Percentiles rank a stretch among this genome's conserved stretches.
Conservation (phyloP, 2,329 filamentous ascomycete species). For the Chalara sp. region DNA sequence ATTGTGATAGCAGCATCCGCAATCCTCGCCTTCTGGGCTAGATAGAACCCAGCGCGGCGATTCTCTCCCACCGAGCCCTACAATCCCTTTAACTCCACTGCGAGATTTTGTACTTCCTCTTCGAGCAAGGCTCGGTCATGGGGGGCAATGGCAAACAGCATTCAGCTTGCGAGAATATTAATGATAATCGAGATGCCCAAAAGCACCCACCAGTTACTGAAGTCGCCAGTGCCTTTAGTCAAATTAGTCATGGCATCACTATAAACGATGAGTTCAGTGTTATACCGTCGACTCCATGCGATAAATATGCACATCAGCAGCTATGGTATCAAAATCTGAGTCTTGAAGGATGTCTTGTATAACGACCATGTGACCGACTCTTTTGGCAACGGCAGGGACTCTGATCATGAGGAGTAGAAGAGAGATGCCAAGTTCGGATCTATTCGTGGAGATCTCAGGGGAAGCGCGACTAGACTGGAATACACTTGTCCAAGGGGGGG, state of each 20-base stretch:
- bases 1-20: constrained; percentile 2
- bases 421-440: constrained; percentile 2
- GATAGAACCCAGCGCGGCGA: constrained; percentile 1
- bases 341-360: constrained; percentile 3
- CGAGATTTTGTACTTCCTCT: constrained; percentile 4
- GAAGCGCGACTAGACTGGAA: background rate
- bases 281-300: background rate
- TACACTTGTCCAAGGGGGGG: constrained; percentile 1
- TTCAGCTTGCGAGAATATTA: background rate
- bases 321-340: constrained; percentile 1
- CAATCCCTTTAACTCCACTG: constrained; percentile 1
- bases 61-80: constrained; percentile 1
- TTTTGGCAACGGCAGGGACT: constrained; percentile 1
- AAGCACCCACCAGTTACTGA: constrained; percentile 2
- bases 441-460: constrained; percentile 1
- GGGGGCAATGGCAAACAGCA: background rate
- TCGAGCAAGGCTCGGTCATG: constrained; percentile 2
- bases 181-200: constrained; percentile 1
- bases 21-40: constrained; percentile 2
- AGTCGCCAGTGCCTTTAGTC: background rate
- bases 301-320: background rate
- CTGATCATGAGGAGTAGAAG: constrained; percentile 1
- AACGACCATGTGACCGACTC: constrained; percentile 1
- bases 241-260: background rate
- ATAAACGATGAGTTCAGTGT: background rate